phyloP scores from a whole-genome alignment of 2,329 filamentous ascomycete genomes.

The Chaetomium sp. region DNA sequence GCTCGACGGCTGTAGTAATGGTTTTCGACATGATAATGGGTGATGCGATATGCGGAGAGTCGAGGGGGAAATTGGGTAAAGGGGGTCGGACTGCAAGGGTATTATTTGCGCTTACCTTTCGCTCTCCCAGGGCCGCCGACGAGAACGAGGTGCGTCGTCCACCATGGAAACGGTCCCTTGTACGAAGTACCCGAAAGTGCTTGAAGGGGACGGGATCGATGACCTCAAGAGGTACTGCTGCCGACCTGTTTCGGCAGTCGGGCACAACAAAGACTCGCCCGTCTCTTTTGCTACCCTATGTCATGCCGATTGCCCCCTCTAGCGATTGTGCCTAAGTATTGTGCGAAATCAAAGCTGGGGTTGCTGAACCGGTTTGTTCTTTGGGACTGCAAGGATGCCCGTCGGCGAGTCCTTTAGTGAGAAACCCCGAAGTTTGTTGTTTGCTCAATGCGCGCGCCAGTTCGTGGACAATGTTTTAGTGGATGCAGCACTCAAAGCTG shows the following conservation, averaged over 20 bases:
- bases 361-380: neutral
- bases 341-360: neutral
- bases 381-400: constrained; percentile 1
- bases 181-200: neutral
- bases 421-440: neutral
- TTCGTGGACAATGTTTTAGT: neutral
- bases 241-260: neutral
- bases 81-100: neutral
- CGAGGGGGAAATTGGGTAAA: constrained; percentile 1
- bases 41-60: neutral
- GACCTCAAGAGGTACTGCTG: neutral
- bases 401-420: neutral
- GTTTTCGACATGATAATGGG: neutral
- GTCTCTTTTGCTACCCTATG: constrained; percentile 1
- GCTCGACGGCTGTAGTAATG: neutral
- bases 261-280: constrained; percentile 17
- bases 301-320: neutral
- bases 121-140: constrained; percentile 27
- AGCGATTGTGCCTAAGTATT: neutral
- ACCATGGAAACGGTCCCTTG: constrained; percentile 21
- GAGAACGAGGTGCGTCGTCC: constrained; percentile 22
- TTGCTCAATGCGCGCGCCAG: neutral
- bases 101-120: constrained; percentile 25
- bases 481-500: neutral
- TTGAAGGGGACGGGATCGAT: neutral